These are phyloP conservation scores for Acarospora socialis DNA, from an alignment of 2,329 filamentous ascomycete genomes.

Conservation along the genomic window DNA sequence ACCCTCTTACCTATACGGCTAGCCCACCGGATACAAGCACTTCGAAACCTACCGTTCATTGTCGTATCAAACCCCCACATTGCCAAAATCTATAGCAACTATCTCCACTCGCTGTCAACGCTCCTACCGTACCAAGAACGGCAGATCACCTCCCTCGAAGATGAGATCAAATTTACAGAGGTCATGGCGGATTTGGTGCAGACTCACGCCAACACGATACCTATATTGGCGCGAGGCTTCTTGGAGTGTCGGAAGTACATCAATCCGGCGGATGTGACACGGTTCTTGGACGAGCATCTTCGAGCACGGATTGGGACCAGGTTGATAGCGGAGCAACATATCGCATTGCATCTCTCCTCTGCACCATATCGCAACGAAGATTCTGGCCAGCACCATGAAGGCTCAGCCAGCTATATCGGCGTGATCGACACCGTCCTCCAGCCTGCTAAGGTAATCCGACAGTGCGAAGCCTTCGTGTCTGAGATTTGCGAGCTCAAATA, in stretches of 20 bases:
- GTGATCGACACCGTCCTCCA: constrained; percentile 85
- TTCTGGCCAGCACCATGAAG: constrained; percentile 22
- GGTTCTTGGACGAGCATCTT: constrained; percentile 85
- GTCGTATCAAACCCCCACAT: constrained; percentile 97
- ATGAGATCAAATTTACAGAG: constrained; percentile 82
- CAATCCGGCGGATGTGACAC: constrained; percentile 64
- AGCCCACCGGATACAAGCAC: constrained; percentile 81
- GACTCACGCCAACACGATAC: constrained; percentile 89
- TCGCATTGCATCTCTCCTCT: constrained; percentile 66
- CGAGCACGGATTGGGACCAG: constrained; percentile 87
- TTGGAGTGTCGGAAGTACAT: constrained; percentile 90
- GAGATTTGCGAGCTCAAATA: constrained; percentile 97
- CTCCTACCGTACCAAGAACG: constrained; percentile 69
- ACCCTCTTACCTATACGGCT: constrained; percentile 82
- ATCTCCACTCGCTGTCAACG: constrained; percentile 81
- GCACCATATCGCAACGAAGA: constrained; percentile 54
- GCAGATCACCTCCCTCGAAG: constrained; percentile 61
- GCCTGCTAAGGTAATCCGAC: constrained; percentile 66
- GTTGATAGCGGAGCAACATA: constrained; percentile 90
- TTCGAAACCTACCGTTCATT: constrained; percentile 90
- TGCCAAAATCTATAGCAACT: constrained; percentile 88
- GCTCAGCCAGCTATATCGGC: constrained; percentile 58
- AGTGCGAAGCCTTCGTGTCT: constrained; percentile 78
- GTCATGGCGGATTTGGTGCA: constrained; percentile 90
- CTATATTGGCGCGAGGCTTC: constrained; percentile 80